phyloP scores from a whole-genome alignment of 805 yeast genomes.

The Cyberlindnera maritima region DNA sequence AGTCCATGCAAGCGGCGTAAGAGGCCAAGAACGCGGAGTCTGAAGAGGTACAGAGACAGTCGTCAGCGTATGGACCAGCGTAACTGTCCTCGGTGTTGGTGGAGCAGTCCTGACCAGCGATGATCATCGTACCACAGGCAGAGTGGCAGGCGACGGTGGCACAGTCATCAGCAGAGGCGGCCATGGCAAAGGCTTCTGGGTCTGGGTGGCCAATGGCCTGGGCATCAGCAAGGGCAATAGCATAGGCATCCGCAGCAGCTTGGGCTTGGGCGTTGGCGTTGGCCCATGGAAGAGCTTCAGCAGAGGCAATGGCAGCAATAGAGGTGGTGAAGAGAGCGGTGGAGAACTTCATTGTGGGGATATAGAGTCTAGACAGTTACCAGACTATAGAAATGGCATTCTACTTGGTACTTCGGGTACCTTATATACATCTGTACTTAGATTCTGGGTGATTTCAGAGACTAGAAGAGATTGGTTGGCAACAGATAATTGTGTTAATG shows the following conservation, averaged over 20 bases:
- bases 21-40: conserved; percentile 19
- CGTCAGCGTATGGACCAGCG: conserved; percentile 13
- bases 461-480: too few relatives aligned
- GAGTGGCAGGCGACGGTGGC: conserved; percentile 32
- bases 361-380: too few relatives aligned
- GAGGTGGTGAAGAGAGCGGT: too few relatives aligned
- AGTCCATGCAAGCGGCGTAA: conserved; percentile 31
- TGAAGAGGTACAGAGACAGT: conserved; percentile 21
- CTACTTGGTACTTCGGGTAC: too few relatives aligned
- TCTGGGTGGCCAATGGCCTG: conserved; percentile 19
- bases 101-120: conserved; percentile 29
- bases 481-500: too few relatives aligned
- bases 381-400: too few relatives aligned
- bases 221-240: conserved; percentile 16
- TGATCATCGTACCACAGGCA: conserved; percentile 31
- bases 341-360: too few relatives aligned
- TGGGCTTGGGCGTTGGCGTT: conserved; percentile 12
- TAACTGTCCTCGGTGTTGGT: conserved; percentile 4
- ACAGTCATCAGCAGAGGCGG: conserved; percentile 25
- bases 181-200: conserved; percentile 27
- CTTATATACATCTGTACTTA: too few relatives aligned
- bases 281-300: conserved; percentile 15
- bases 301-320: not conserved
- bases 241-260: conserved; percentile 16
- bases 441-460: too few relatives aligned